Conservation (phyloP, 345 rosid species). For the Linum lewisii region DNA sequence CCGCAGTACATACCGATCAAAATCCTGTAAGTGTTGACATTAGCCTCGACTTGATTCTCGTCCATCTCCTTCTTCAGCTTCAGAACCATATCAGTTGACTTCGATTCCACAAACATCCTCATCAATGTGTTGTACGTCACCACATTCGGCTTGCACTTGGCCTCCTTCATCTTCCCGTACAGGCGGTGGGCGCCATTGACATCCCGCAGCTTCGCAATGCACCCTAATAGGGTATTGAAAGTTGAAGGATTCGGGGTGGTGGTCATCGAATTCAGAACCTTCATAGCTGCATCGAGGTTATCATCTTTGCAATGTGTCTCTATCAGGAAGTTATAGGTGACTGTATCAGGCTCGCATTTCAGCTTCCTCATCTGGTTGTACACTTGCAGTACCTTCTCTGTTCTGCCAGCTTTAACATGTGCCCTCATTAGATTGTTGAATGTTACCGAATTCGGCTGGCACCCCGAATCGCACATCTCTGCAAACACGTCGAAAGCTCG, state of each 20-base stretch:
- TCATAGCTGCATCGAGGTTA: constrained; percentile 51
- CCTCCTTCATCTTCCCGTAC: constrained; percentile 63
- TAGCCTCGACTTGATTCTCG: constrained; percentile 63
- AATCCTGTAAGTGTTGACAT: constrained; percentile 73
- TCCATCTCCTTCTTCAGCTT: constrained; percentile 95
- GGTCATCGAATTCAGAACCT: constrained; percentile 59
- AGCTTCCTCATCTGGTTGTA: constrained; percentile 88
- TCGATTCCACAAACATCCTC: constrained; percentile 61
- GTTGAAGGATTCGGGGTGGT: constrained; percentile 50
- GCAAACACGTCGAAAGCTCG: constrained; percentile 87
- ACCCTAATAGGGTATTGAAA: constrained; percentile 65
- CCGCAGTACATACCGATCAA: constrained; percentile 80
- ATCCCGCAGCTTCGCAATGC: constrained; percentile 58
- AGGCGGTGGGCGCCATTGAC: constrained; percentile 76
- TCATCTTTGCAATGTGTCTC: constrained; percentile 70
- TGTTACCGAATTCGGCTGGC: constrained; percentile 66
- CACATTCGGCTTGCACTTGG: constrained; percentile 47
- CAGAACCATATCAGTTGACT: constrained; percentile 79
- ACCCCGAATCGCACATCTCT: constrained; percentile 72
- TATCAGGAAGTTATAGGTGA: constrained; percentile 65
- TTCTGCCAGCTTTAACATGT: constrained; percentile 78
- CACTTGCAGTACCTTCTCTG: constrained; percentile 86
- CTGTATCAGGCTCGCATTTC: constrained; percentile 47
- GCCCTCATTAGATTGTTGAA: constrained; percentile 82
- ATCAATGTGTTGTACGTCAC: constrained; percentile 73